A percentile compares a stretch with the other conserved stretches of the same genome.
Conservation (phyloP, 768 basidiomycete species). For the Hortiboletus flavorubellus region DNA sequence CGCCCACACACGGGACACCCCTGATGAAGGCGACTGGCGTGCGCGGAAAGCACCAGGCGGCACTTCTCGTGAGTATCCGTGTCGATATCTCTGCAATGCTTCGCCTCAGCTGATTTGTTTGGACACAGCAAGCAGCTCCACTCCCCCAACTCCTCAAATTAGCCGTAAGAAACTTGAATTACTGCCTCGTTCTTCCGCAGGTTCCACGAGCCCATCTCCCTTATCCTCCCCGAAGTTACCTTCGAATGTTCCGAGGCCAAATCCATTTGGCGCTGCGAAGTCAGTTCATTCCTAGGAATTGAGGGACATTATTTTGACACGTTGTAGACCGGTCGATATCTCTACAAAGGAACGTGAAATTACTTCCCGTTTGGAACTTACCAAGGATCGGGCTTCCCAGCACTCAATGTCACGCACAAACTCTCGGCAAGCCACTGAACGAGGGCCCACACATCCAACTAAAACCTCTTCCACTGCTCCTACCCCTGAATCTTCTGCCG, state of each 20-base stretch:
- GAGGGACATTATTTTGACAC: conserved; percentile 7
- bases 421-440: conserved; percentile 46
- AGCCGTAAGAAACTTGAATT: conserved; percentile 81
- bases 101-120: conserved; percentile 7
- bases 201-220: conserved; percentile 68
- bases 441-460: conserved; percentile 30
- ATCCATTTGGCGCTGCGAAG: conserved; percentile 88
- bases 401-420: conserved; percentile 49
- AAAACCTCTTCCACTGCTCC: conserved; percentile 27
- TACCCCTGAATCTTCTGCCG: conserved; percentile 22
- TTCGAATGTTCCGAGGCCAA: conserved; percentile 49
- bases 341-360: conserved; percentile 73
- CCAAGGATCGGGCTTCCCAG: conserved; percentile 34
- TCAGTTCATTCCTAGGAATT: conserved; percentile 32
- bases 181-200: conserved; percentile 69
- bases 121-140: conserved; percentile 58
- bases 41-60: conserved; percentile 43
- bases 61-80: conserved; percentile 60
- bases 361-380: conserved; percentile 53
- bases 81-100: conserved; percentile 1
- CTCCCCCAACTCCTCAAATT: conserved; percentile 79
- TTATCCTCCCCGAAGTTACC: conserved; percentile 76
- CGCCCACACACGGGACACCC: conserved; percentile 45
- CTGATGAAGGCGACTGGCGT: conserved; percentile 77
- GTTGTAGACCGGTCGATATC: conserved; percentile 79